These are phyloP conservation scores for Trichophyton verrucosum DNA, from an alignment of 2,329 filamentous ascomycete genomes.

Conservation along the genomic window DNA sequence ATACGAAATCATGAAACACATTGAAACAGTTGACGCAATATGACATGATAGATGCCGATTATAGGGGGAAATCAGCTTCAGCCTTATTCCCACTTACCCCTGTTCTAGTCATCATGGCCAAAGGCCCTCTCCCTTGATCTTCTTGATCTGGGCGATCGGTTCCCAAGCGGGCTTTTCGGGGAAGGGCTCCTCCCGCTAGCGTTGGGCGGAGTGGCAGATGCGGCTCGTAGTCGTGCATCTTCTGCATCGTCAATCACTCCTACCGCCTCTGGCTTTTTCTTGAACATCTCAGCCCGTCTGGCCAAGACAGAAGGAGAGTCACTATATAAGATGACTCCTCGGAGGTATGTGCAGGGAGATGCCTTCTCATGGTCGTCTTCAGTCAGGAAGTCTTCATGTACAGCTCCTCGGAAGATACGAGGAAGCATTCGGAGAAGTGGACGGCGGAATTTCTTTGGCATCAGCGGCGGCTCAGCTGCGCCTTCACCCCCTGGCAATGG, in stretches of 20 bases:
- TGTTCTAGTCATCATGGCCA: neutral
- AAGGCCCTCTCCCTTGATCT: neutral
- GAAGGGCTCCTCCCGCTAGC: neutral
- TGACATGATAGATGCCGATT: neutral
- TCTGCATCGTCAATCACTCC: conserved; percentile 3
- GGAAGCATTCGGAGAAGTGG: conserved; percentile 42
- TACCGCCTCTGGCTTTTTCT: conserved; percentile 15
- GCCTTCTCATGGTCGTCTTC: conserved; percentile 36
- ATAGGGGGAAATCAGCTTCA: neutral
- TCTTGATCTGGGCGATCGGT: neutral
- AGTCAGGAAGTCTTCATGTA: conserved; percentile 34
- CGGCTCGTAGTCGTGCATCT: conserved; percentile 1
- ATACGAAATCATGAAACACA: conserved; percentile 1
- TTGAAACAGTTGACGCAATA: neutral
- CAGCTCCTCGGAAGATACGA: conserved; percentile 40
- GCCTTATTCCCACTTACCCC: neutral
- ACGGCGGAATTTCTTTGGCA: conserved; percentile 3
- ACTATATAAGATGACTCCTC: conserved; percentile 39
- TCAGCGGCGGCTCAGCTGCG: neutral
- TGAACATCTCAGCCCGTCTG: conserved; percentile 29
- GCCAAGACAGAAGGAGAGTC: conserved; percentile 34
- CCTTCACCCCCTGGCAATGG: neutral
- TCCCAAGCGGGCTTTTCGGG: neutral
- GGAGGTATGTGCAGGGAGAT: conserved; percentile 35
- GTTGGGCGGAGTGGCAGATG: conserved; percentile 1